phyloP scores from a whole-genome alignment of 257 asterid species.

The Solanum pinnatisectum region DNA sequence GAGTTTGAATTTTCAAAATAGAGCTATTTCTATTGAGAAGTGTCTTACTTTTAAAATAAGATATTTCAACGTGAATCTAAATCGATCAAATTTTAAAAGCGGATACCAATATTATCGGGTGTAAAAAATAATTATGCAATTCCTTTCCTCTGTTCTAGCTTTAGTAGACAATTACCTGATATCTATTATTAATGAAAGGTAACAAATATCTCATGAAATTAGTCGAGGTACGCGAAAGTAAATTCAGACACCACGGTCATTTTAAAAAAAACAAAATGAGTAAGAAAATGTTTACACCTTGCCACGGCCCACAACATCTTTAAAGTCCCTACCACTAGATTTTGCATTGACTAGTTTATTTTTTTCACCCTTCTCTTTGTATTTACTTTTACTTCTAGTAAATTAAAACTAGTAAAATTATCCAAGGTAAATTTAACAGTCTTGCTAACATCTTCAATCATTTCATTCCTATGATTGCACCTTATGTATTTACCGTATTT shows the following conservation, averaged over 20 bases:
- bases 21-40: not conserved
- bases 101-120: not conserved
- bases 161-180: too few species aligned
- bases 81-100: not conserved
- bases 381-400: not conserved
- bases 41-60: not conserved
- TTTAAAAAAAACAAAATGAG: not conserved
- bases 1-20: too few species aligned
- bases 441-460: not conserved
- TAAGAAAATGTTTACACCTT: not conserved
- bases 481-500: not conserved
- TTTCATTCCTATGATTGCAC: not conserved
- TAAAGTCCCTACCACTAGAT: not conserved
- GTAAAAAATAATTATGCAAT: rapidly evolving
- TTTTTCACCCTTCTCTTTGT: not conserved
- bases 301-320: constrained; percentile 1
- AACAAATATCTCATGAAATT: too few species aligned
- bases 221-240: too few species aligned
- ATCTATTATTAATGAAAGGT: too few species aligned
- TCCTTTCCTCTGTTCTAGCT: too few species aligned
- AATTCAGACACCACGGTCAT: too few species aligned
- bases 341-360: not conserved
- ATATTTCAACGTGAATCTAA: not conserved
- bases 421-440: not conserved
- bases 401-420: not conserved